phyloP scores from a whole-genome alignment of 1,284 basidiomycete species.

The Ustilago tritici region DNA sequence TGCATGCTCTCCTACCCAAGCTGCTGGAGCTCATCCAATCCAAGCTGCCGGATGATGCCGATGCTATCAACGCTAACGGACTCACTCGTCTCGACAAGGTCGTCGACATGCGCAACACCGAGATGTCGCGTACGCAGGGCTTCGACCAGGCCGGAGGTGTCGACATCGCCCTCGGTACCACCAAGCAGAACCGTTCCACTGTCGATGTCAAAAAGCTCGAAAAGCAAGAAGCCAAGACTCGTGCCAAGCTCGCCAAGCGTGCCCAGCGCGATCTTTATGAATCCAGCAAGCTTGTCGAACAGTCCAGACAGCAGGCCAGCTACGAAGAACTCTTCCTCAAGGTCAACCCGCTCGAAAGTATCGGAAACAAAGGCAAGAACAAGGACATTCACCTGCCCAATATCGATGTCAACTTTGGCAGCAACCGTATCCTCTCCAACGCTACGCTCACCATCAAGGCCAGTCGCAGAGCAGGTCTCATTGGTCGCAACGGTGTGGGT shows the following conservation, averaged over 20 bases:
- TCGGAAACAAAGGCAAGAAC: conserved; percentile 77
- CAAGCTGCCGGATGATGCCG: conserved; percentile 49
- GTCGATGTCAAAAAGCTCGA: conserved; percentile 98
- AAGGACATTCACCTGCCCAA: conserved; percentile 91
- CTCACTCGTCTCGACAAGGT: conserved; percentile 81
- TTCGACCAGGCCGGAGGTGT: conserved; percentile 68
- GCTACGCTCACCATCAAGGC: conserved; percentile 56
- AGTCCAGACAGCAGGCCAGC: conserved; percentile 89
- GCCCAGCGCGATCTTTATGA: conserved; percentile 86
- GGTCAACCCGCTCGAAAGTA: conserved; percentile 94
- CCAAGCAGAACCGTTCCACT: conserved; percentile 92
- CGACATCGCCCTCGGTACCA: conserved; percentile 89
- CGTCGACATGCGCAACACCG: conserved; percentile 89
- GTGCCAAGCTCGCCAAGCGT: conserved; percentile 97
- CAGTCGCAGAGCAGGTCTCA: conserved; percentile 72
- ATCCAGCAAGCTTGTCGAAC: conserved; percentile 92
- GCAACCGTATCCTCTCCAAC: conserved; percentile 89
- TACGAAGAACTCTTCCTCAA: conserved; percentile 99
- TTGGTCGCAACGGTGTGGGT: conserved; percentile 84
- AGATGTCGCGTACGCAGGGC: conserved; percentile 65
- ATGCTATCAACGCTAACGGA: conserved; percentile 71
- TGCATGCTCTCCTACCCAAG: conserved; percentile 54
- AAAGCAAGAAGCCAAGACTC: conserved; percentile 97
- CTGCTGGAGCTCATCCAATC: conserved; percentile 59
- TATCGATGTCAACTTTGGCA: conserved; percentile 81